Evolutionary conservation across 805 yeast genomes (phyloP).

Genomic region (Saturnispora sekii): DNA sequence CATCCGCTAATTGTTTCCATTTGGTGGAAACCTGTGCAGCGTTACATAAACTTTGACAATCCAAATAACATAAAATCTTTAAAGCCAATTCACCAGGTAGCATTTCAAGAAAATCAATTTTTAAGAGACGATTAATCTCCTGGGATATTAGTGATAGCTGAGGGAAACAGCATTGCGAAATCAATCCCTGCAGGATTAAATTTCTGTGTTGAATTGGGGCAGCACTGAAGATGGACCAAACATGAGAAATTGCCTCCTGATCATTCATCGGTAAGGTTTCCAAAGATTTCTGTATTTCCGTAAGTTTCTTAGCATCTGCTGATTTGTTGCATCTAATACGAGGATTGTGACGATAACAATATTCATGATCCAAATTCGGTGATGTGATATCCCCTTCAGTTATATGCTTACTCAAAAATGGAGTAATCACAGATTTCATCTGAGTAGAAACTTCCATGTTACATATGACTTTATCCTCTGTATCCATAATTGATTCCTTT

Average conservation of each 20-base stretch:
- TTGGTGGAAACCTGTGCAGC: conserved; percentile 87
- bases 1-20: conserved; percentile 90
- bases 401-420: conserved; percentile 27
- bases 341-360: conserved; percentile 91
- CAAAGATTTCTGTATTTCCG: conserved; percentile 46
- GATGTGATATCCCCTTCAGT: conserved; percentile 26
- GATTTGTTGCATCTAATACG: conserved; percentile 64
- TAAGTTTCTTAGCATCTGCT: conserved; percentile 56
- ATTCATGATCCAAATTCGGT: conserved; percentile 38
- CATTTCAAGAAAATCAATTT: conserved; percentile 80
- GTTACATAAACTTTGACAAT: conserved; percentile 84
- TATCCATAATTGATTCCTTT: too few species aligned
- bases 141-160: conserved; percentile 79
- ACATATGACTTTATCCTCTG: conserved; percentile 4
- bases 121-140: conserved; percentile 67
- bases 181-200: conserved; percentile 70
- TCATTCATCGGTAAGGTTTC: conserved; percentile 59
- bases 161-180: conserved; percentile 91
- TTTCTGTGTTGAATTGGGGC: conserved; percentile 63
- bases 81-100: conserved; percentile 80
- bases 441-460: conserved; percentile 3
- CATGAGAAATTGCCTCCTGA: conserved; percentile 67
- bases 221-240: conserved; percentile 76
- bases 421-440: conserved; percentile 24
- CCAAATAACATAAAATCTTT: conserved; percentile 79